A percentile compares a stretch with the other conserved stretches of the same genome.
Conservation (phyloP, 2,329 filamentous ascomycete genomes). For the Beauveria brongniartii region DNA sequence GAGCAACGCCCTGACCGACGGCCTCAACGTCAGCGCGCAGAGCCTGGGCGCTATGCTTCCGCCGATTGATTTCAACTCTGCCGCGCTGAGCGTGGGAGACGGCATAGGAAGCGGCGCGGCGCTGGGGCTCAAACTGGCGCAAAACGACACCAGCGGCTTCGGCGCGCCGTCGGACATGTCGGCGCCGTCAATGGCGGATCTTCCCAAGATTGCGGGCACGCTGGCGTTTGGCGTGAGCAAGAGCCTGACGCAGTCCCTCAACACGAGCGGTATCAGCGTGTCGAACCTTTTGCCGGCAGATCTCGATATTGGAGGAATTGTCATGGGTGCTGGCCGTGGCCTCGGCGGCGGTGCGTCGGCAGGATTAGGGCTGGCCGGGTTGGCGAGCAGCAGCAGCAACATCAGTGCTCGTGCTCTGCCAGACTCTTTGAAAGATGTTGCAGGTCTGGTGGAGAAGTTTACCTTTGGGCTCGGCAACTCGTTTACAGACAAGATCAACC, state of each 20-base stretch:
- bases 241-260: background rate
- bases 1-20: conserved; percentile 13
- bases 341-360: background rate
- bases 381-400: background rate
- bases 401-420: background rate
- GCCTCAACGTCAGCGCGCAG: conserved; percentile 1
- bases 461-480: conserved; percentile 1
- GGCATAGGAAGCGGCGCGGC: background rate
- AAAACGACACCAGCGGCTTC: background rate
- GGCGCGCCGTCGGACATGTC: background rate
- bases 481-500: conserved; percentile 6
- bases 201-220: background rate
- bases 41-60: background rate
- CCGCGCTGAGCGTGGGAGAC: conserved; percentile 1
- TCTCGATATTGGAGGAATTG: background rate
- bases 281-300: background rate
- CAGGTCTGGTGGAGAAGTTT: conserved; percentile 1
- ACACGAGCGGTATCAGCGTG: background rate
- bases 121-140: background rate
- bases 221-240: conserved; percentile 6
- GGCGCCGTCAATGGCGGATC: background rate
- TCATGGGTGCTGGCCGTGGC: background rate
- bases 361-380: background rate
- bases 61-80: background rate
- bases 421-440: background rate